These are phyloP conservation scores for Penicillium paradoxum DNA, from an alignment of 495 filamentous ascomycete genomes.

Conservation along the genomic window DNA sequence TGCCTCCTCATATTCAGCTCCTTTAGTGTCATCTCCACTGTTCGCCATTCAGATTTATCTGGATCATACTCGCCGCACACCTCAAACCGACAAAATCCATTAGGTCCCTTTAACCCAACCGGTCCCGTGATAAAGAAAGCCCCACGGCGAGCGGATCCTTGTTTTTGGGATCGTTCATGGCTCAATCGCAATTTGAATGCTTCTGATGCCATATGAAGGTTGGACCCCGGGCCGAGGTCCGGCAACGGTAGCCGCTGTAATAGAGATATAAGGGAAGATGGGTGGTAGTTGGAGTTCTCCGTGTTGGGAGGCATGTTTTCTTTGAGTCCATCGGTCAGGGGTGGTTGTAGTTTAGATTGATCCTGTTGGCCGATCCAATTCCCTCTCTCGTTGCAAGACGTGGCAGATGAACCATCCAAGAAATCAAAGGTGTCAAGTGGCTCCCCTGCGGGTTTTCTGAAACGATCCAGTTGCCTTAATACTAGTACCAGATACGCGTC, in stretches of 20 bases:
- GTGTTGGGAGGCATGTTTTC: constrained; percentile 14
- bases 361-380: constrained; percentile 20
- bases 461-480: constrained; percentile 27
- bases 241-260: constrained; percentile 36
- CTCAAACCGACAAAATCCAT: constrained; percentile 53
- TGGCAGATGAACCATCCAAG: constrained; percentile 5
- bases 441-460: constrained; percentile 18
- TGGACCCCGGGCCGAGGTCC: constrained; percentile 33
- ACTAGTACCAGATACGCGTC: constrained; percentile 33
- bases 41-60: constrained; percentile 33
- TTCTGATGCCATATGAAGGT: constrained; percentile 38
- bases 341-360: constrained; percentile 22
- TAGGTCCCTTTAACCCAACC: constrained; percentile 57
- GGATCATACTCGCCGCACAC: constrained; percentile 59
- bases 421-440: constrained; percentile 12
- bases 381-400: constrained; percentile 15
- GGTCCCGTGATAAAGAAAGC: constrained; percentile 60
- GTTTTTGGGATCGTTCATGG: constrained; percentile 23
- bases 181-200: constrained; percentile 52
- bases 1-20: constrained; percentile 31
- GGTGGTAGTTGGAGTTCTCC: constrained; percentile 23
- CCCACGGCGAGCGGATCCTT: constrained; percentile 53
- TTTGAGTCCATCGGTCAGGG: constrained; percentile 10
- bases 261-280: constrained; percentile 32
- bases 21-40: constrained; percentile 30